Evolutionary conservation across 148 eudicot species (phyloP).

Genomic region (Rhododendron simsii): DNA sequence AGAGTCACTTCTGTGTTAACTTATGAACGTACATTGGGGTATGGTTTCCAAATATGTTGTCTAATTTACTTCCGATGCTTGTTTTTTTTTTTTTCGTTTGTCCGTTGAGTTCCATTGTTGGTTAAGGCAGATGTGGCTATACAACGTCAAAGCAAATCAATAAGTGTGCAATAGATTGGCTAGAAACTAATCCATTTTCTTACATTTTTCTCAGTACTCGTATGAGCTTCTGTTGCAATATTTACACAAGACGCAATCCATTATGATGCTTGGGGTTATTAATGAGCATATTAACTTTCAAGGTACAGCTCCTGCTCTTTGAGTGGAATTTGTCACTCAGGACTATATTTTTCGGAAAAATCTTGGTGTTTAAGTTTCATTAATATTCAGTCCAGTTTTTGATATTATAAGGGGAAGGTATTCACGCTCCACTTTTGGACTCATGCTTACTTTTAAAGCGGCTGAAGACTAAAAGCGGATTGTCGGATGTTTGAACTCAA

Average conservation of each 20-base stretch:
- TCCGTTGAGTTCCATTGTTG: not conserved
- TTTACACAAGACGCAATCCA: conserved; percentile 71
- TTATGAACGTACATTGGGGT: not conserved
- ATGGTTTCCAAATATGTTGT: not conserved
- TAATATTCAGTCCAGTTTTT: not conserved
- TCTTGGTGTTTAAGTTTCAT: not conserved
- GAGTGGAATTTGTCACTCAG: not conserved
- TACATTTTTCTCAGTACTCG: conserved; percentile 54
- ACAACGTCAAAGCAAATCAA: not conserved
- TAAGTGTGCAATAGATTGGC: not conserved
- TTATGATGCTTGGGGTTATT: conserved; percentile 88
- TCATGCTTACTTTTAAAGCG: not conserved
- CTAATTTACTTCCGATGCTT: not conserved
- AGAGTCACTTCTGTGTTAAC: not conserved
- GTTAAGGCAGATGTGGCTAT: not conserved
- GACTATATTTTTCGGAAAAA: not conserved
- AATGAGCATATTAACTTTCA: conserved; percentile 95
- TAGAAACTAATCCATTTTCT: conserved; percentile 6
- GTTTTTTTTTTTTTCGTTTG: not conserved
- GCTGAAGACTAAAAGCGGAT: not conserved
- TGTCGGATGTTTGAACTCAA: not conserved
- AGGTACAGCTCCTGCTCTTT: conserved; percentile 34
- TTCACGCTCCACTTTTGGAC: not conserved
- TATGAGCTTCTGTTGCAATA: conserved; percentile 88
- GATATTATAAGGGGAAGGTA: not conserved